Percentiles rank a stretch among this genome's conserved stretches.
Evolutionary conservation across 2,329 filamentous ascomycete genomes (phyloP).

Genomic region (Colletotrichum sublineola): DNA sequence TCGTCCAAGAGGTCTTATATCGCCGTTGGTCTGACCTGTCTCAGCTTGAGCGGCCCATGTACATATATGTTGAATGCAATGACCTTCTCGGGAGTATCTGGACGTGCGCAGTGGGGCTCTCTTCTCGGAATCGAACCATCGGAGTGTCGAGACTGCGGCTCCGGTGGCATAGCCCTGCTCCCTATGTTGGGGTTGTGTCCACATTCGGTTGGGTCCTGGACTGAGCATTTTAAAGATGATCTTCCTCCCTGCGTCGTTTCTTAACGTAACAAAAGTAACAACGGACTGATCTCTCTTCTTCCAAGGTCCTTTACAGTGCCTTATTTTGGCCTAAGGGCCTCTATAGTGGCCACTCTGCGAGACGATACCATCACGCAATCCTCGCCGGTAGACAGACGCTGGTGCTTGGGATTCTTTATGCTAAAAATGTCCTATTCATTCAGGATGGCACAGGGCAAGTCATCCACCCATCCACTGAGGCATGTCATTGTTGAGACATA

Average conservation of each 20-base stretch:
- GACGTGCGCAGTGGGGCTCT: neutral
- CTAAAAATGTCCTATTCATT: conserved; percentile 14
- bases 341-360: neutral
- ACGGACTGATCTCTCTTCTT: neutral
- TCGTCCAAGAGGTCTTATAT: conserved; percentile 9
- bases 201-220: neutral
- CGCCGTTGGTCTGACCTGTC: conserved; percentile 2
- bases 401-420: neutral
- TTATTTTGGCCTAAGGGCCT: neutral
- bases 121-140: neutral
- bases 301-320: neutral
- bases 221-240: conserved; percentile 28
- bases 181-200: conserved; percentile 22
- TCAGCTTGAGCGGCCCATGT: conserved; percentile 24
- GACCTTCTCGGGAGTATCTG: conserved; percentile 5
- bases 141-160: neutral
- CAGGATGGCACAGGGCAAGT: conserved; percentile 7
- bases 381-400: neutral
- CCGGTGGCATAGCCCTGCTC: neutral
- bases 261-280: neutral
- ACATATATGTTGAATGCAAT: conserved; percentile 12
- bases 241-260: neutral
- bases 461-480: neutral
- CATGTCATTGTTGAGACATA: too few relatives aligned
- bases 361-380: neutral